Evolutionary conservation across 1,139 yeast species (phyloP).

Genomic region (Lodderomyces metapsilosis): DNA sequence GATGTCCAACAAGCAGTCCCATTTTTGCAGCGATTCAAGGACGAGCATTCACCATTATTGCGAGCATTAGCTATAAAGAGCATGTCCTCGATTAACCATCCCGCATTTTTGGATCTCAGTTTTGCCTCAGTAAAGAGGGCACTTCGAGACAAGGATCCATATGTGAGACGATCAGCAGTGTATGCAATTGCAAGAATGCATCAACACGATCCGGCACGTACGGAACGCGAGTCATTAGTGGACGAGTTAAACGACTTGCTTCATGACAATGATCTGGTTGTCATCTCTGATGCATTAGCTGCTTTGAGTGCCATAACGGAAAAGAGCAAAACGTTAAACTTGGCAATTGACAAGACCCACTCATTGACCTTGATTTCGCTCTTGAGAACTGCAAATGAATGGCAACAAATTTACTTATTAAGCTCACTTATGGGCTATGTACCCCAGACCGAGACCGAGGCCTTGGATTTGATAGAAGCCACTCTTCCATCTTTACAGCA

Average conservation of each 20-base stretch:
- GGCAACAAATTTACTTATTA: slow-evolving; percentile 76
- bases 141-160: slow-evolving; percentile 54
- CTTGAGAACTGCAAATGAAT: slow-evolving; percentile 64
- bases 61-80: slow-evolving; percentile 62
- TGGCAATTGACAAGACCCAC: slow-evolving; percentile 57
- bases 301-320: slow-evolving; percentile 69
- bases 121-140: slow-evolving; percentile 26
- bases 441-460: slow-evolving; percentile 68
- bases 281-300: slow-evolving; percentile 73
- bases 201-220: slow-evolving; percentile 51
- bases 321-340: slow-evolving; percentile 43
- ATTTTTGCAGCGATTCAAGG: slow-evolving; percentile 50
- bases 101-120: slow-evolving; percentile 45
- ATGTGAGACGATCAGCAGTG: slow-evolving; percentile 69
- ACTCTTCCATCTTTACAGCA: slow-evolving; percentile 75
- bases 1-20: slow-evolving; percentile 59
- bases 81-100: slow-evolving; percentile 55
- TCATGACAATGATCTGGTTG: slow-evolving; percentile 56
- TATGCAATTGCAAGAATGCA: slow-evolving; percentile 69
- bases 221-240: slow-evolving; percentile 47
- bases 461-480: slow-evolving; percentile 65
- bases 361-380: slow-evolving; percentile 51
- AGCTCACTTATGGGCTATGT: slow-evolving; percentile 67
- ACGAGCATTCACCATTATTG: slow-evolving; percentile 33
- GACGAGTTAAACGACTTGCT: slow-evolving; percentile 58